phyloP scores from a whole-genome alignment of 768 basidiomycete genomes.

The Tylopilus cervinicoccineus region DNA sequence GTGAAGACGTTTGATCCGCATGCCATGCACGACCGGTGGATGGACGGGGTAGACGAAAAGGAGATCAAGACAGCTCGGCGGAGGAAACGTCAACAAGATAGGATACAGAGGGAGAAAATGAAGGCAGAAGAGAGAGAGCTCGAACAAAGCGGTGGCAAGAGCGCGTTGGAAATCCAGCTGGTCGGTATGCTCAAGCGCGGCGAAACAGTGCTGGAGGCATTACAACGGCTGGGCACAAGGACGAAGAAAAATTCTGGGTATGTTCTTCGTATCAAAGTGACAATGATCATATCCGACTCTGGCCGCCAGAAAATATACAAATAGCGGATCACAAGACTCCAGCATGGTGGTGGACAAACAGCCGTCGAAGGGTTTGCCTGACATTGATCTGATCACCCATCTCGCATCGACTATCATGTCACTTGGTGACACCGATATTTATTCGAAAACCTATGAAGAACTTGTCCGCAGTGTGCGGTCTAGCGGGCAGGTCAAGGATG shows the following conservation, averaged over 20 bases:
- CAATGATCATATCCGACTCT: not conserved
- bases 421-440: conserved; percentile 81
- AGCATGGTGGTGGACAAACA: conserved; percentile 51
- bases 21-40: conserved; percentile 92
- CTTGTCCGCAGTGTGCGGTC: conserved; percentile 72
- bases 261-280: not conserved
- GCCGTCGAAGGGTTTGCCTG: conserved; percentile 35
- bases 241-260: conserved; percentile 46
- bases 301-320: conserved; percentile 26
- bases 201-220: conserved; percentile 85
- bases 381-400: conserved; percentile 79
- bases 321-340: conserved; percentile 31
- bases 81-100: conserved; percentile 72
- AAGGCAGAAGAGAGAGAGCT: conserved; percentile 73
- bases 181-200: conserved; percentile 78
- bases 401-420: conserved; percentile 87
- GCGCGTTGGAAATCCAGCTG: conserved; percentile 60
- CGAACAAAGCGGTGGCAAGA: conserved; percentile 61
- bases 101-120: conserved; percentile 62
- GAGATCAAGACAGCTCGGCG: conserved; percentile 81
- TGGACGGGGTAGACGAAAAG: conserved; percentile 82
- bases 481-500: conserved; percentile 60
- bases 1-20: conserved; percentile 85
- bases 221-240: conserved; percentile 75
- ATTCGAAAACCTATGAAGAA: conserved; percentile 82